Base-by-base conservation (phyloP, 2,329 filamentous ascomycete species). In the Cytospora schulzeri region DNA sequence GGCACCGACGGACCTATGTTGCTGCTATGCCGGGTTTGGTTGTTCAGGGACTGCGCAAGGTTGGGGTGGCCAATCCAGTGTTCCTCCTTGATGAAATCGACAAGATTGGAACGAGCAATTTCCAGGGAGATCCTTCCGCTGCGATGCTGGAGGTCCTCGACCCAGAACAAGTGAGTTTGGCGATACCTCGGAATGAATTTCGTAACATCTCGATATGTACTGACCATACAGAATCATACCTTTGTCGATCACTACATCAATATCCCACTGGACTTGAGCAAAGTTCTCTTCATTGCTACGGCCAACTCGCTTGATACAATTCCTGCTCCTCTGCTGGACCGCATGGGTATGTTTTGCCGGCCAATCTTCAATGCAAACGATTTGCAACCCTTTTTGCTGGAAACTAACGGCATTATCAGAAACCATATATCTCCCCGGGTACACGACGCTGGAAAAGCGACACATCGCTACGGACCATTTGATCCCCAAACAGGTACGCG, bases 61-160 rank as follows among this genome's bases (percentile, higher is more conserved):
- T 96, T 35, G 94, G 93, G 55, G 94, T 98, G 24, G 88, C 92
- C 3, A 99, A 99, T 73, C 95, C 95, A 0, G 94, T 99, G 63
- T 91, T 99, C 78, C 80, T 99, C 54, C 87, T 99, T 15, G 95
- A 99, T 73, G 95, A 99, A 79, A 97, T 99, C 70, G 95, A 99
- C 82, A 99, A 99, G 82, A 86, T 99, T 67, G 93, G 93, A 68
- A 88, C 89, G 65, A 88, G 92, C 41, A 98, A 94, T 75, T 91
- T 95, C 76, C 93, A 99, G 70, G 95, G 95, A 50, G 95, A 99
- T 73, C 95, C 95, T 4, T 96, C 92, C 24, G 95, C 95, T 26
- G 95, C 95, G 11, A 97, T 99, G 94, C 87, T 99, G 17, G 95
- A 99, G 76, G 95, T 99, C 14, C 83, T 99, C 54, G 95, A 99